These are phyloP conservation scores for Candida peoriensis DNA, from an alignment of 805 yeast species.

Conservation along the genomic window DNA sequence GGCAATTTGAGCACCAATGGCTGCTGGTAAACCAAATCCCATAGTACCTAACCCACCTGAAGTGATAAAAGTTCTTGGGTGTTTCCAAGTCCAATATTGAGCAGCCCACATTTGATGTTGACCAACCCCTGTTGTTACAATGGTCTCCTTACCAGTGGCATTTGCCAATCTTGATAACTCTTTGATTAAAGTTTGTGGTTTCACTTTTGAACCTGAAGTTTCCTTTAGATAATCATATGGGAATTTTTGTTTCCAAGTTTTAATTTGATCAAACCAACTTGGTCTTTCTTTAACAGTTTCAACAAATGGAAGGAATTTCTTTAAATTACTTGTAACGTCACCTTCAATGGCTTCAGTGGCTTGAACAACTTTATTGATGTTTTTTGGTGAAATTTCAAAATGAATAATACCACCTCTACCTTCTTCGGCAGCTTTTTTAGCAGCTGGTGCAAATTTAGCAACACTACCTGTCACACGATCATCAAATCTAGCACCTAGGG, in stretches of 20 bases:
- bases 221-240: conserved; percentile 82
- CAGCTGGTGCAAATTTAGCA: conserved; percentile 88
- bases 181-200: conserved; percentile 87
- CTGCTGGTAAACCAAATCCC: conserved; percentile 98
- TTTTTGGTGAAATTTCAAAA: conserved; percentile 93
- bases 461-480: conserved; percentile 94
- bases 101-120: conserved; percentile 99
- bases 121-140: conserved; percentile 97
- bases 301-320: conserved; percentile 65
- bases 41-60: conserved; percentile 98
- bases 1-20: conserved; percentile 97
- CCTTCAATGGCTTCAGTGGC: conserved; percentile 98
- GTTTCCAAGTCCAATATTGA: conserved; percentile 91
- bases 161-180: conserved; percentile 72
- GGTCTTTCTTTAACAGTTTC: conserved; percentile 60
- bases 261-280: conserved; percentile 73
- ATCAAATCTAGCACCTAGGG: conserved; percentile 96
- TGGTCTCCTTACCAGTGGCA: conserved; percentile 63
- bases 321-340: conserved; percentile 80
- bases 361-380: conserved; percentile 94
- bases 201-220: conserved; percentile 73
- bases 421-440: conserved; percentile 82
- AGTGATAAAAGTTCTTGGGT: conserved; percentile 92
- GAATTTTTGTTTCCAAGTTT: conserved; percentile 78
- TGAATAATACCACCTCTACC: conserved; percentile 94